Conservation (phyloP, 768 basidiomycete genomes). For the Coprinellus aureogranulatus region DNA sequence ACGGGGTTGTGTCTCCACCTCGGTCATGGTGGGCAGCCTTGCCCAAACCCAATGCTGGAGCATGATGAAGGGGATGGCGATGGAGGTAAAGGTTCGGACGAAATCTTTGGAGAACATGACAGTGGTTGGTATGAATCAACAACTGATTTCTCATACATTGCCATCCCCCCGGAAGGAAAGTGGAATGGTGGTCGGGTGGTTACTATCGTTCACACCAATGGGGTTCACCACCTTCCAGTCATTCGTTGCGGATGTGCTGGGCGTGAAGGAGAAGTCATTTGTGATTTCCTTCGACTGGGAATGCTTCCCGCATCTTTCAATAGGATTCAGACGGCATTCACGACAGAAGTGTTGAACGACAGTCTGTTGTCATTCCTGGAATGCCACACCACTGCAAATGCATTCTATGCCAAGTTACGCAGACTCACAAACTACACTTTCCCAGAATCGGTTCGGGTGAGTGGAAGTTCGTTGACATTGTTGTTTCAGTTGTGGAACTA, state of each 20-base stretch:
- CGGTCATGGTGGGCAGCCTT: neutral
- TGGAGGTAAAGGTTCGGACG: too few species aligned
- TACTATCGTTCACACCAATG: constrained; percentile 12
- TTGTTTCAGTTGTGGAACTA: too few species aligned
- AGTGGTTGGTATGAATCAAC: neutral
- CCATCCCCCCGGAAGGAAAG: too few species aligned
- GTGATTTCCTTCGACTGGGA: constrained; percentile 8
- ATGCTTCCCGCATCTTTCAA: constrained; percentile 16
- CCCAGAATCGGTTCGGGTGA: neutral
- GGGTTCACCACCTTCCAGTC: constrained; percentile 14
- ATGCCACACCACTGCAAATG: constrained; percentile 18
- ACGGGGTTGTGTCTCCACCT: neutral
- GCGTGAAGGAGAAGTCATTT: neutral
- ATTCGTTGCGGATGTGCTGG: constrained; percentile 2
- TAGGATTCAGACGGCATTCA: constrained; percentile 14
- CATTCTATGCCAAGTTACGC: constrained; percentile 10
- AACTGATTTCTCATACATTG: neutral
- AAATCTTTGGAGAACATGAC: neutral
- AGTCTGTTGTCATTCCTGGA: constrained; percentile 14
- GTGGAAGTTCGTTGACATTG: too few species aligned
- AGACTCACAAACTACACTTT: constrained; percentile 15
- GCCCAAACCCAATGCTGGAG: too few species aligned
- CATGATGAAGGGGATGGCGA: neutral
- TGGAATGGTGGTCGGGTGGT: neutral
- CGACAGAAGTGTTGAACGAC: constrained; percentile 14